Percentiles rank a stretch among this genome's conserved stretches.
Conservation (phyloP, 495 filamentous ascomycete species). For the Rhizodiscina lignyota region DNA sequence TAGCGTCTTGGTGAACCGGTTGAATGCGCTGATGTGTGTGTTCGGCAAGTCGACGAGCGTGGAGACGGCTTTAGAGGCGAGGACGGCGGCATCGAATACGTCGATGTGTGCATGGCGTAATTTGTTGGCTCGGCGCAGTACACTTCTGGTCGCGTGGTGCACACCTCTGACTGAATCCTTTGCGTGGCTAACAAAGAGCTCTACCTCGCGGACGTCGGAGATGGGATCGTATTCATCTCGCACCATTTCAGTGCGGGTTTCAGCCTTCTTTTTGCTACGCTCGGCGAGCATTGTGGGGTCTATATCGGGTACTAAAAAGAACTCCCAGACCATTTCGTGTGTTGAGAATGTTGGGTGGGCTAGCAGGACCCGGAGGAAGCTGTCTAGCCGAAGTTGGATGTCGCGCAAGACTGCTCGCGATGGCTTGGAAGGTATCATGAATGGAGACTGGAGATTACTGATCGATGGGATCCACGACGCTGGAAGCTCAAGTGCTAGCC, state of each 20-base stretch:
- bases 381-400: slow-evolving; percentile 72
- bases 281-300: slow-evolving; percentile 82
- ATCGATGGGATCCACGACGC: slow-evolving; percentile 85
- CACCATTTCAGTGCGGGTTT: slow-evolving; percentile 64
- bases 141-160: slow-evolving; percentile 61
- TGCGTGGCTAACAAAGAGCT: slow-evolving; percentile 79
- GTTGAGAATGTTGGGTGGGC: slow-evolving; percentile 86
- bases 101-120: slow-evolving; percentile 39
- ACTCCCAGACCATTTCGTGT: slow-evolving; percentile 98
- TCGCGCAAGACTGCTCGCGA: slow-evolving; percentile 76
- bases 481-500: slow-evolving; percentile 82
- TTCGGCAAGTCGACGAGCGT: slow-evolving; percentile 50
- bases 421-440: slow-evolving; percentile 82
- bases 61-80: slow-evolving; percentile 39
- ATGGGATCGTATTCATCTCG: slow-evolving; percentile 75
- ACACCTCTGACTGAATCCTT: slow-evolving; percentile 73
- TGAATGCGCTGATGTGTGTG: slow-evolving; percentile 51
- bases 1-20: slow-evolving; percentile 50
- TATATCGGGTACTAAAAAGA: slow-evolving; percentile 91
- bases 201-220: slow-evolving; percentile 69
- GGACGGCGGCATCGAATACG: slow-evolving; percentile 46
- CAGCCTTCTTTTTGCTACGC: slow-evolving; percentile 71
- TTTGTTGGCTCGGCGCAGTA: slow-evolving; percentile 52
- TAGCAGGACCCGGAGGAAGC: slow-evolving; percentile 71
- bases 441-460: slow-evolving; percentile 65